Conservation (phyloP, 163 green algal species). For the Chloroidium sp. region DNA sequence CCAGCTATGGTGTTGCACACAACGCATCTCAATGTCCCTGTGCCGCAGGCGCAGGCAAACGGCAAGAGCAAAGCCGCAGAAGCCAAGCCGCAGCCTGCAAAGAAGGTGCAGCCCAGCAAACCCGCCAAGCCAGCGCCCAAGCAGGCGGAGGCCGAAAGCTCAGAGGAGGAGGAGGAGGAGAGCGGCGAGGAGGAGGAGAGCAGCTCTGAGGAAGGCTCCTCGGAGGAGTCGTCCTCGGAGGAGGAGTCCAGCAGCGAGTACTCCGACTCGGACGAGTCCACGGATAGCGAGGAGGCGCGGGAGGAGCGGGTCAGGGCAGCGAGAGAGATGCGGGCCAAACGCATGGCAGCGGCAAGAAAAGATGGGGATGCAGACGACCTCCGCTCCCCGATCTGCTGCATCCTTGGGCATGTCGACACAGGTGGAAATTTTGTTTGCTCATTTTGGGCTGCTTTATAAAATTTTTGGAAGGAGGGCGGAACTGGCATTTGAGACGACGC, state of each 20-base stretch:
- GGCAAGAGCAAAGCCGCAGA: too few species aligned
- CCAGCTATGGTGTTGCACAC: too few species aligned
- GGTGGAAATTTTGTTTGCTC: slow-evolving; percentile 19
- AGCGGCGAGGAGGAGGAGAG: slow-evolving; percentile 34
- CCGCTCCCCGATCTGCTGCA: slow-evolving; percentile 98
- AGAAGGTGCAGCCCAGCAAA: too few species aligned
- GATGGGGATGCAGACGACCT: slow-evolving; percentile 44
- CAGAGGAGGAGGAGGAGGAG: slow-evolving; percentile 34
- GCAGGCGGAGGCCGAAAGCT: neutral
- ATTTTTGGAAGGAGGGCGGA: too few species aligned
- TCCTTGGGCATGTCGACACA: slow-evolving; percentile 98
- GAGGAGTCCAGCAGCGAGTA: slow-evolving; percentile 23
- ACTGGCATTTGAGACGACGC: too few species aligned
- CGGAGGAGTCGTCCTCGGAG: slow-evolving; percentile 32
- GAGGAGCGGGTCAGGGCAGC: slow-evolving; percentile 56
- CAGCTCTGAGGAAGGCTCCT: slow-evolving; percentile 27
- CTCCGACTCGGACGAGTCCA: slow-evolving; percentile 15
- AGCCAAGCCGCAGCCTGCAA: too few species aligned
- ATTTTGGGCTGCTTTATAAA: too few species aligned
- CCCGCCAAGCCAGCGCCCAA: too few species aligned
- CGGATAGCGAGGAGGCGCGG: slow-evolving; percentile 53
- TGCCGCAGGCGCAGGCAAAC: too few species aligned
- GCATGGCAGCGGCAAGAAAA: too few species aligned
- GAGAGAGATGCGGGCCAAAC: slow-evolving; percentile 34
- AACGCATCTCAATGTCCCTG: too few species aligned